Percentiles rank a stretch among this genome's conserved stretches.
These are phyloP conservation scores for Penicillium bovifimosum DNA, from an alignment of 495 filamentous ascomycete species.

Conservation along the genomic window DNA sequence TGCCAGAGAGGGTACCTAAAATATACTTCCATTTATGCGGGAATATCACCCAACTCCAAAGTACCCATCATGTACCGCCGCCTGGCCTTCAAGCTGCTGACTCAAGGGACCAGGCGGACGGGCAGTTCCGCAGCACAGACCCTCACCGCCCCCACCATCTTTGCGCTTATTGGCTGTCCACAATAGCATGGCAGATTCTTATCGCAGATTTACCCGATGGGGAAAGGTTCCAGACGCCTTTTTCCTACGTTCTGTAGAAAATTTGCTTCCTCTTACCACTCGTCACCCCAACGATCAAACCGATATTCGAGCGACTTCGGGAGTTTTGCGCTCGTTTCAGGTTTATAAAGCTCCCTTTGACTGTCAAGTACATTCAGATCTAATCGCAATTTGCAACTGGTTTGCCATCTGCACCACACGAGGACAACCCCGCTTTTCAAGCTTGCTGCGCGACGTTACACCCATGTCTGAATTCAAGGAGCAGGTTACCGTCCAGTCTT, in stretches of 20 bases:
- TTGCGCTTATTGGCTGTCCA: neutral
- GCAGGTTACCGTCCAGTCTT: constrained; percentile 23
- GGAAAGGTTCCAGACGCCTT: constrained; percentile 26
- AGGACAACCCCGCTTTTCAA: constrained; percentile 6
- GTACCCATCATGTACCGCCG: neutral
- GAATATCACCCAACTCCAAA: neutral
- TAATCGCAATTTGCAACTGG: constrained; percentile 4
- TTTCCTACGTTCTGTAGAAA: neutral
- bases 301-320: constrained; percentile 50
- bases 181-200: constrained; percentile 16
- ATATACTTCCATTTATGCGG: neutral
- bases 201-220: constrained; percentile 15
- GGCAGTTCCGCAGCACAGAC: constrained; percentile 4
- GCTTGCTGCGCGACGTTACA: neutral
- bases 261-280: constrained; percentile 2
- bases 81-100: neutral
- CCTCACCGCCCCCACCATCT: constrained; percentile 9
- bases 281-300: neutral
- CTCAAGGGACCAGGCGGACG: neutral
- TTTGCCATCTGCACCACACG: neutral
- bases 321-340: constrained; percentile 53
- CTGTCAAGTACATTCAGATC: neutral
- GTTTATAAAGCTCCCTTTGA: constrained; percentile 38
- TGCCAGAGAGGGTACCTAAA: neutral
- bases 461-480: constrained; percentile 30